Evolutionary conservation across 306 rosid species (phyloP), one percentile per base, ranked within the genome.

Genomic region (Lathyrus aphaca): DNA sequence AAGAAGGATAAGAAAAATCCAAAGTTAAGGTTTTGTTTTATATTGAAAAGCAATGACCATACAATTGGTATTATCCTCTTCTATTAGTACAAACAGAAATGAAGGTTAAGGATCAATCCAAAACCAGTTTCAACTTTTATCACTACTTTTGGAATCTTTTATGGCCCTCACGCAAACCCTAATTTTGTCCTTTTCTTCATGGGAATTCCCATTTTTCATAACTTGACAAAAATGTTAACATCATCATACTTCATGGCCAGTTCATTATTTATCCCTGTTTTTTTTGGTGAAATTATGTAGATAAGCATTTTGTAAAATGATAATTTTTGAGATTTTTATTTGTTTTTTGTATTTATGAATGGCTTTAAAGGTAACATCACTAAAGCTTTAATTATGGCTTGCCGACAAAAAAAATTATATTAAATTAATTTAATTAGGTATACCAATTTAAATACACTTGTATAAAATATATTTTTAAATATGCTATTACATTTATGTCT

Each of bases 41-140:
- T 76, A 69, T 67, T 14, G 23, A 62, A 71, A 70, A 60, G 80
- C 82, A 76, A 81, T 77, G 89, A 77, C 81, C 80, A 77, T 81
- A 35, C 87, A 43, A 75, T 82, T 84, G 87, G 79, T 77, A 56
- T 85, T 82, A 86, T 84, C 87, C 77, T 82, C 74, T 71, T 17
- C 56, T 64, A 61, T 74, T 54, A 81, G 69, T 85, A 86, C 89
- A 91, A 83, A 79, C 73, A 80, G 79, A 75, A 82, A 81, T 43
- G 71, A 67, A 60, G 72, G 77, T 80, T 79, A 15, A 71, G 82
- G 67, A 69, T 74, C 15, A 62, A 0, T 69, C 86, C 93, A 85
- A 87, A 88, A 72, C 42, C 11, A 35, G 70, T 80, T 82, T 74
- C 25, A 61, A 71, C 82, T 30, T 84, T 84, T 81, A 80, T 86